phyloP scores from a whole-genome alignment of 1,284 basidiomycete genomes.

The Ustilago nuda region DNA sequence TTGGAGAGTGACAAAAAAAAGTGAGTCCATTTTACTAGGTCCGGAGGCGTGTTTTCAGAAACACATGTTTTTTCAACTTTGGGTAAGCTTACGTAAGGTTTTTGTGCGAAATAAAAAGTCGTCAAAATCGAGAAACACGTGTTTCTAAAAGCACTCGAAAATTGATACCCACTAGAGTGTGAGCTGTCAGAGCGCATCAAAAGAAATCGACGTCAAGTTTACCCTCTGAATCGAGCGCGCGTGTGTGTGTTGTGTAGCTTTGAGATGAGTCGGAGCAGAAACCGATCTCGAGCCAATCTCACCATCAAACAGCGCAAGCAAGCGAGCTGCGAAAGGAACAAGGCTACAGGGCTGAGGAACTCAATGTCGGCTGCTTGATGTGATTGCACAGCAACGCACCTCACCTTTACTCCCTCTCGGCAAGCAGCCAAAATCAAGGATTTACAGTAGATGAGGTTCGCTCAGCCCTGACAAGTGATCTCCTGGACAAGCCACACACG shows the following conservation, averaged over 20 bases:
- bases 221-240: not conserved
- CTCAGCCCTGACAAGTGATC: not conserved
- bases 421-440: conserved; percentile 1
- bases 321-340: not conserved
- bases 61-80: too few relatives aligned
- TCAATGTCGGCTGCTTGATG: not conserved
- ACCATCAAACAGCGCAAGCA: conserved; percentile 4
- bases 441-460: not conserved
- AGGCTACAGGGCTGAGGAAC: not conserved
- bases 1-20: too few relatives aligned
- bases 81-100: too few relatives aligned
- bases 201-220: not conserved
- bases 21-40: too few relatives aligned
- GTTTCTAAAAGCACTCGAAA: too few relatives aligned
- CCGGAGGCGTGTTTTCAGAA: too few relatives aligned
- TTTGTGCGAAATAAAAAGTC: too few relatives aligned
- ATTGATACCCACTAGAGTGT: not conserved
- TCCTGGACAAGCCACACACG: conserved; percentile 1
- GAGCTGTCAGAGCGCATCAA: not conserved
- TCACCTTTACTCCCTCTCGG: not conserved
- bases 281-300: conserved; percentile 4
- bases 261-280: not conserved
- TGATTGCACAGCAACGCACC: conserved; percentile 3
- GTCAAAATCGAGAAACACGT: too few relatives aligned
- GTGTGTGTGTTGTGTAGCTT: not conserved